These are phyloP conservation scores for Gynochthodes officinalis DNA, from an alignment of 257 asterid genomes.

Conservation along the genomic window DNA sequence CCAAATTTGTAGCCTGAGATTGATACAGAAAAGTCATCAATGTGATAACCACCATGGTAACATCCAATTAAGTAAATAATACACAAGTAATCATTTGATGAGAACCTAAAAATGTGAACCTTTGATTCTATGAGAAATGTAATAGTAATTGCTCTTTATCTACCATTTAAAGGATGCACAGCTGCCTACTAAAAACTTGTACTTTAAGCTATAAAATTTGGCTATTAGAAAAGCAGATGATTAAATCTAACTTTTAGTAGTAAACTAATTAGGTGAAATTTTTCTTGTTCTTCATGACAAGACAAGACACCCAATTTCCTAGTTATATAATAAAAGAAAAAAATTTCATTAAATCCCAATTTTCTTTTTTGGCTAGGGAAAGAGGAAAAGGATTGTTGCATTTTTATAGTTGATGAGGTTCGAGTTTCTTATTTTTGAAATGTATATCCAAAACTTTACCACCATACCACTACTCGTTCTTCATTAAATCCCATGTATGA, in stretches of 20 bases:
- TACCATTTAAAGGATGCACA: neutral
- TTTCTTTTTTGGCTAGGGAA: too few species aligned
- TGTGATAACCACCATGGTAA: constrained; percentile 21
- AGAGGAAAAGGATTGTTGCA: too few species aligned
- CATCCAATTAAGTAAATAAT: neutral
- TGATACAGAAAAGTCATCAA: constrained; percentile 21
- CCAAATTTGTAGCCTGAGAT: constrained; percentile 11
- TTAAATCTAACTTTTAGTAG: neutral
- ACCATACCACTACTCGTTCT: too few species aligned
- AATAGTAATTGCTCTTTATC: neutral
- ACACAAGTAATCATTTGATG: neutral
- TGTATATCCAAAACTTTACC: too few species aligned
- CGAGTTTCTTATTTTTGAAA: too few species aligned
- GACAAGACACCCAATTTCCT: neutral
- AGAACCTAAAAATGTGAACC: neutral
- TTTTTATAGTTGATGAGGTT: too few species aligned
- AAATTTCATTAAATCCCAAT: too few species aligned
- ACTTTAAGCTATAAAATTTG: neutral
- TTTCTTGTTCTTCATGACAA: neutral
- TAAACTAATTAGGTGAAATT: neutral
- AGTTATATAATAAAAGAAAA: too few species aligned
- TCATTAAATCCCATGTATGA: too few species aligned
- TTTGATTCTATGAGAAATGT: neutral
- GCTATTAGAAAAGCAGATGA: neutral
- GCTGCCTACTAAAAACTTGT: constrained; percentile 1